Evolutionary conservation across 768 basidiomycete species (phyloP), one percentile per base, ranked within the genome.

Genomic region (Cyathus striatus): DNA sequence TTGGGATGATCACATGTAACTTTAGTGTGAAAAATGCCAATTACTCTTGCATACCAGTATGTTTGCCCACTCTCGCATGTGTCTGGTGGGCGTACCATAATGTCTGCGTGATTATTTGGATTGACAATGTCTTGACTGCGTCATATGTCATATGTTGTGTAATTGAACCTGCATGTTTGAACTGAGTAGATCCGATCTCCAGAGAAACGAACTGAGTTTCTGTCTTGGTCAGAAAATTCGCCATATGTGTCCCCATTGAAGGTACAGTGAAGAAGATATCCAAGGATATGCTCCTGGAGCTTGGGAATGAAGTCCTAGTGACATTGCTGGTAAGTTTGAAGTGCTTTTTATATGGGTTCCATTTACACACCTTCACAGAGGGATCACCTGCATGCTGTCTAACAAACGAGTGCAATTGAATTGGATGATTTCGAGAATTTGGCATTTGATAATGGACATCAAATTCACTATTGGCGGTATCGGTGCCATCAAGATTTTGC

Each of bases 221-320:
- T 38, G 20, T 58, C 57, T 5, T 49, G 47, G 0, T 40, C 40
- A 0, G 60, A 53, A 23, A 51, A 60, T 3, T 36, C 56, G 1
- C 52, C 56, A 42, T 51, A 51, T 7, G 47, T 56, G 54, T 57
- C 66, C 0, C 57, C 65, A 18, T 65, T 64, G 23, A 49, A 61
- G 10, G 45, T 46, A 23, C 43, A 48, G 1, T 24, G 40, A 7
- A 48, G 52, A 7, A 65, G 35, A 4, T 65, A 60, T 0, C 57
- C 59, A 1, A 68, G 56, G 6, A 66, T 46, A 41, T 70, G 61
- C 20, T 65, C 51, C 40, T 66, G 24, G 5, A 72, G 55, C 25
- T 68, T 58, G 0, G 62, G 48, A 2, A 64, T 26, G 45, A 67
- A 65, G 17, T 42, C 18, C 52, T 56, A 34, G 14, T n/a, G 14